These are phyloP conservation scores for Mucor piriformis DNA, from an alignment of 371 early-diverging fungal genomes.

Conservation along the genomic window DNA sequence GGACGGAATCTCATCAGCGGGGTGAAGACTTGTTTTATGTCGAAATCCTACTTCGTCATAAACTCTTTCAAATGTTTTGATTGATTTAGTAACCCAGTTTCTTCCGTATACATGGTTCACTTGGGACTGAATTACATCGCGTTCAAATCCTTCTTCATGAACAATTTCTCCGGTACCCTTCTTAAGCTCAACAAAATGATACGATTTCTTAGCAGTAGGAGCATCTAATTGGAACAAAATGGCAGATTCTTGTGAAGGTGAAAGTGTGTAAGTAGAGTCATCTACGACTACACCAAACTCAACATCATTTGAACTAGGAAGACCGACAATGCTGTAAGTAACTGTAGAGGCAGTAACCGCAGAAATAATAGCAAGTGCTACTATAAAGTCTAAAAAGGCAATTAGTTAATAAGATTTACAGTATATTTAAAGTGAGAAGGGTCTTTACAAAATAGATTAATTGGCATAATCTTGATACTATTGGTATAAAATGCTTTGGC, in stretches of 20 bases:
- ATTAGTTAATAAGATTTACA: background rate
- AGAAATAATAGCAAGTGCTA: background rate
- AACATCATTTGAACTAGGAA: background rate
- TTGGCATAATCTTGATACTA: no score
- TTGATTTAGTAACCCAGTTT: background rate
- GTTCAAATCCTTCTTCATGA: background rate
- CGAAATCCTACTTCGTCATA: background rate
- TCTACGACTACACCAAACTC: background rate
- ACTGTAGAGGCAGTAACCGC: background rate
- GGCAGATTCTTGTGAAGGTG: background rate
- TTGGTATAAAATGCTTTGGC: no score
- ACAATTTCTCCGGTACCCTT: background rate
- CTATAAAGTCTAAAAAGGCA: background rate
- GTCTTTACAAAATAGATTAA: no score
- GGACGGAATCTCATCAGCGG: background rate
- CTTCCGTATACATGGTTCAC: background rate
- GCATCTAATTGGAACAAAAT: background rate
- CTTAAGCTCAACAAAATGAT: background rate
- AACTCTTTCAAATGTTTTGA: background rate
- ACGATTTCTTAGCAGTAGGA: background rate
- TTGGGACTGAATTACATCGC: background rate
- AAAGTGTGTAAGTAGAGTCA: background rate
- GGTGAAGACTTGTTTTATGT: background rate
- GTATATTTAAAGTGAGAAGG: no score
- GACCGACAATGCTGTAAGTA: constrained; percentile 1